Conservation (phyloP, 345 rosid genomes). For the Lagerstroemia speciosa region DNA sequence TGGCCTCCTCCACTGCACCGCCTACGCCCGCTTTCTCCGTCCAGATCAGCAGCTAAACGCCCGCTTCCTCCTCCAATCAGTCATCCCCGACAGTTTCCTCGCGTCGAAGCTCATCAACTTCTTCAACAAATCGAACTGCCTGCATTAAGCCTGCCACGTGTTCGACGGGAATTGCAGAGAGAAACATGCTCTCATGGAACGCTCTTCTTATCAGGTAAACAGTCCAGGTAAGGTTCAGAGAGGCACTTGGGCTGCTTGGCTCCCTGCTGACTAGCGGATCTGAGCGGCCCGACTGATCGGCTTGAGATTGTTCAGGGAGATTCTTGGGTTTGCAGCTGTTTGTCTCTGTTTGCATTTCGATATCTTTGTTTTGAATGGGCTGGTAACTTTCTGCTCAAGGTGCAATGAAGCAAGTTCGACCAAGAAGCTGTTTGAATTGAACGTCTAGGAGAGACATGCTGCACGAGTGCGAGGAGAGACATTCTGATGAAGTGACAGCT, state of each 20-base stretch:
- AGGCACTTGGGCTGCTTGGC: slow-evolving; percentile 44
- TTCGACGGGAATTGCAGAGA: slow-evolving; percentile 50
- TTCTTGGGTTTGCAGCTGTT: slow-evolving; percentile 50
- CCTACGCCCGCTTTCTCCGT: slow-evolving; percentile 36
- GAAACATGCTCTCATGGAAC: slow-evolving; percentile 56
- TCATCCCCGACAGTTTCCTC: slow-evolving; percentile 58
- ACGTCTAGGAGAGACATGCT: slow-evolving; percentile 56
- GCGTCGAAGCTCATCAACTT: slow-evolving; percentile 50
- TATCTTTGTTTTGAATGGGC: no score
- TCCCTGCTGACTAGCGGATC: slow-evolving; percentile 21
- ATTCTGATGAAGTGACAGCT: slow-evolving; percentile 50
- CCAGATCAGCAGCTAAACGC: slow-evolving; percentile 72
- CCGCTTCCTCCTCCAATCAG: slow-evolving; percentile 40
- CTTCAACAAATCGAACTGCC: slow-evolving; percentile 30
- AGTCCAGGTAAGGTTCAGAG: slow-evolving; percentile 36
- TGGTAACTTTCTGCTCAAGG: slow-evolving; percentile 52
- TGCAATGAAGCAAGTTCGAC: slow-evolving; percentile 34
- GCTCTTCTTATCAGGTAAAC: slow-evolving; percentile 61
- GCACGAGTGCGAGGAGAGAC: no score
- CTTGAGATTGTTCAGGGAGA: slow-evolving; percentile 32
- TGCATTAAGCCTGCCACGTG: slow-evolving; percentile 42
- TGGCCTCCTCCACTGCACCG: slow-evolving; percentile 33
- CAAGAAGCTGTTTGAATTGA: slow-evolving; percentile 46
- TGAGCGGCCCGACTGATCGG: slow-evolving; percentile 34
- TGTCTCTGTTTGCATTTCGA: slow-evolving; percentile 35